Evolutionary conservation across 495 filamentous ascomycete genomes (phyloP).

Genomic region (Aspergillus biplanus): DNA sequence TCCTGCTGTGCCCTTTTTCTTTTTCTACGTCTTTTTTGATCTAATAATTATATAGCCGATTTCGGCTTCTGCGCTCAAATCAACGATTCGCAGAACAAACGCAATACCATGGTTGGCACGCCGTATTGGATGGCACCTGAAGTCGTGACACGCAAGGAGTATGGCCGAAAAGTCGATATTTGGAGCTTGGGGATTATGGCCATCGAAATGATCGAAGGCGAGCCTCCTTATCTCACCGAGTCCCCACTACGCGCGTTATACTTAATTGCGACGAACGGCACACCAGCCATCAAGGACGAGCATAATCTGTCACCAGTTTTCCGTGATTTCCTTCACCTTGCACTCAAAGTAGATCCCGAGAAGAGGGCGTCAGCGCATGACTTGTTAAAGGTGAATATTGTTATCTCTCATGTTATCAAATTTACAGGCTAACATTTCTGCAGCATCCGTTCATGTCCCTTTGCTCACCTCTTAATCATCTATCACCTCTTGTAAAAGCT

Average conservation of each 20-base stretch:
- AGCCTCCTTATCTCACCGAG: conserved; percentile 95
- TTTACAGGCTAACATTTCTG: conserved; percentile 31
- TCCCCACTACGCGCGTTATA: conserved; percentile 91
- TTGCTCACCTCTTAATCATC: conserved; percentile 73
- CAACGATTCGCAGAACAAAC: conserved; percentile 94
- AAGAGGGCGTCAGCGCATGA: conserved; percentile 94
- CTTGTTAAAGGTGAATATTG: conserved; percentile 73
- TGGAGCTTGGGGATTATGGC: conserved; percentile 99
- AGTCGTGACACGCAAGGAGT: conserved; percentile 95
- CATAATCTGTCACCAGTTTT: conserved; percentile 78
- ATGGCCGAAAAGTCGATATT: conserved; percentile 97
- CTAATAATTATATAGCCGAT: conserved; percentile 69
- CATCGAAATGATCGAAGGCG: conserved; percentile 99
- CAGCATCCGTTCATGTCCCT: conserved; percentile 89
- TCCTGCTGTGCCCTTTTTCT: neutral
- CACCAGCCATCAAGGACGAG: conserved; percentile 93
- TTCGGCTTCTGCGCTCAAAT: conserved; percentile 99
- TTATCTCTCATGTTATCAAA: neutral
- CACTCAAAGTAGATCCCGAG: conserved; percentile 93
- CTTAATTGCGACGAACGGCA: conserved; percentile 96
- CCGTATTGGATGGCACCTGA: conserved; percentile 99
- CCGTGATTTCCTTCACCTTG: conserved; percentile 85
- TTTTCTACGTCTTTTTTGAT: conserved; percentile 8
- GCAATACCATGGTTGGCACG: conserved; percentile 98
- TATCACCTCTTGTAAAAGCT: conserved; percentile 83